Conservation (phyloP, 2,329 filamentous ascomycete genomes). For the Canariomyces notabilis region DNA sequence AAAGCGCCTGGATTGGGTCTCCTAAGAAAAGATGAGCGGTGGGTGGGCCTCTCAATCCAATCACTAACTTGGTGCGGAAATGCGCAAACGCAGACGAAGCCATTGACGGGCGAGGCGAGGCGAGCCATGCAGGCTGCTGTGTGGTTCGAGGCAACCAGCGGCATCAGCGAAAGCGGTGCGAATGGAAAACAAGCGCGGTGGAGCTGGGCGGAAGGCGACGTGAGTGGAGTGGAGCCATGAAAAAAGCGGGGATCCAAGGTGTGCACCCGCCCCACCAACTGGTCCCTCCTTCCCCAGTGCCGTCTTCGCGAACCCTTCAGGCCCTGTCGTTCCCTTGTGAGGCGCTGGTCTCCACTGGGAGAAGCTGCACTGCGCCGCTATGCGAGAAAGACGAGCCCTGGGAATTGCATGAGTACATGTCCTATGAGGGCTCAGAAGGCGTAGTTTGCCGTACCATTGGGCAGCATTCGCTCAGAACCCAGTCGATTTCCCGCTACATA, state of each 20-base stretch:
- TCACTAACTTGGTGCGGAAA: conserved; percentile 23
- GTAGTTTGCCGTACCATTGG: conserved; percentile 34
- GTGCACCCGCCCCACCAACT: no score
- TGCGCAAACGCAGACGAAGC: conserved; percentile 6
- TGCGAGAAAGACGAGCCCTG: conserved; percentile 36
- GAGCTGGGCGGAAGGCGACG: conserved; percentile 9
- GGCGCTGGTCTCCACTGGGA: conserved; percentile 6
- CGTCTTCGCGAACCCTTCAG: conserved; percentile 4
- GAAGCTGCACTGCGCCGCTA: conserved; percentile 39
- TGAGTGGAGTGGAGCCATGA: no score
- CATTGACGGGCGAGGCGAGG: conserved; percentile 10
- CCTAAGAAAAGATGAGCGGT: conserved; percentile 19
- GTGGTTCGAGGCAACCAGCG: conserved; percentile 17
- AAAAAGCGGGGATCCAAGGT: no score
- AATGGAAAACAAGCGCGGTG: conserved; percentile 12
- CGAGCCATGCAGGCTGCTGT: conserved; percentile 13
- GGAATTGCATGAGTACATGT: conserved; percentile 36
- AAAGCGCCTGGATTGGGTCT: conserved; percentile 24
- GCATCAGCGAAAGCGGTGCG: neutral
- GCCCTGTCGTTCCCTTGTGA: conserved; percentile 14
- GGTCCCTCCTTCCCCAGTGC: no score
- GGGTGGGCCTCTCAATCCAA: conserved; percentile 19
- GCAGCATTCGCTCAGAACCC: conserved; percentile 21
- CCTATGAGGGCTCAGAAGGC: conserved; percentile 36
- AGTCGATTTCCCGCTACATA: no score